These are phyloP conservation scores for Aureobasidium sp. DNA, from an alignment of 2,329 filamentous ascomycete genomes.

Conservation along the genomic window DNA sequence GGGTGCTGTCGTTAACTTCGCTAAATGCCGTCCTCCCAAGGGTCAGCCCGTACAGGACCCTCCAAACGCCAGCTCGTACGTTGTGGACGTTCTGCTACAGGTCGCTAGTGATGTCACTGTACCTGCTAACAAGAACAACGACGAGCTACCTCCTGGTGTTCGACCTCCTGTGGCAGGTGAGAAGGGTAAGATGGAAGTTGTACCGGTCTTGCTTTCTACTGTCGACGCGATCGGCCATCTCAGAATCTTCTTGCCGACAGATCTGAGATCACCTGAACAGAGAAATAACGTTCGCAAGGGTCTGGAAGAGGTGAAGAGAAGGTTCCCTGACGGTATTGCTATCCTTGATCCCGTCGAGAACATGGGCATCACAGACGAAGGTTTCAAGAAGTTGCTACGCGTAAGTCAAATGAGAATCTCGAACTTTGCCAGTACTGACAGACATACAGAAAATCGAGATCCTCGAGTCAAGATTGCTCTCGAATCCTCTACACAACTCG, in stretches of 20 bases:
- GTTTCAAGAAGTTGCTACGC: constrained; percentile 81
- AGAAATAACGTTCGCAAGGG: constrained; percentile 61
- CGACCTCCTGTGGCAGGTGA: constrained; percentile 56
- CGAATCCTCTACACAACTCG: constrained; percentile 87
- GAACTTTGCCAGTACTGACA: constrained; percentile 19
- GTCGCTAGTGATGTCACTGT: constrained; percentile 53
- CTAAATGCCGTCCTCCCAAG: constrained; percentile 53
- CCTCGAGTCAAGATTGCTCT: constrained; percentile 78
- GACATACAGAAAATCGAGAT: constrained; percentile 78
- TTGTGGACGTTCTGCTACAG: constrained; percentile 73
- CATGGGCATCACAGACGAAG: constrained; percentile 88
- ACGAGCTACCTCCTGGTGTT: constrained; percentile 54
- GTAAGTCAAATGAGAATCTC: constrained; percentile 33
- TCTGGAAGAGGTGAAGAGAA: constrained; percentile 70
- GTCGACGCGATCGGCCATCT: constrained; percentile 80
- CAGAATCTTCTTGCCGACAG: constrained; percentile 73
- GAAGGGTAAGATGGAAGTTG: constrained; percentile 66
- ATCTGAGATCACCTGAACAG: constrained; percentile 61
- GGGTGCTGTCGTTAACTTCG: constrained; percentile 79
- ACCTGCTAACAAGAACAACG: constrained; percentile 26
- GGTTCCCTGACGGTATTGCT: constrained; percentile 88
- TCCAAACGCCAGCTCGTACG: constrained; percentile 66
- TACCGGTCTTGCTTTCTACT: constrained; percentile 80
- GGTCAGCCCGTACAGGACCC: constrained; percentile 60
- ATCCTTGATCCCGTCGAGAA: constrained; percentile 90